Percentiles rank a stretch among this genome's conserved stretches.
phyloP scores from a whole-genome alignment of 768 basidiomycete species.

The Arthromyces matolae region DNA sequence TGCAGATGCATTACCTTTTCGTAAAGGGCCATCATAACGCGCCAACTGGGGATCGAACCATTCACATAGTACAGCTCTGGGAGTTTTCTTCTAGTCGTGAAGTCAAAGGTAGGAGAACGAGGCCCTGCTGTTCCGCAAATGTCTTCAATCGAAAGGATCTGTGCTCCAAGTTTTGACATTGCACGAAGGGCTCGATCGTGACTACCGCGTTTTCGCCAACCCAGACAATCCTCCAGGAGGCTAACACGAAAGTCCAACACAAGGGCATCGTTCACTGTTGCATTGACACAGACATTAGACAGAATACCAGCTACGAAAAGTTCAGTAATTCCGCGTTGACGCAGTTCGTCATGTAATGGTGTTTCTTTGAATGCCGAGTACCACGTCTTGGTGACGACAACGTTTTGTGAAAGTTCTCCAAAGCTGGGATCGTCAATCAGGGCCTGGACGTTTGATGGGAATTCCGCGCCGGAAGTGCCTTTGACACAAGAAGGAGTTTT shows the following conservation, averaged over 20 bases:
- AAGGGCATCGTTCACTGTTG: slow-evolving; percentile 22
- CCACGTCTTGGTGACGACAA: slow-evolving; percentile 22
- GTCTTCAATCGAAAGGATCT: not conserved
- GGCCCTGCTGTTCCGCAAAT: slow-evolving; percentile 9
- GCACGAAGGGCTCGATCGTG: slow-evolving; percentile 19
- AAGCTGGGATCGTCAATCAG: slow-evolving; percentile 12
- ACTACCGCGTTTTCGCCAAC: slow-evolving; percentile 23
- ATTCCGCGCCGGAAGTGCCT: slow-evolving; percentile 18
- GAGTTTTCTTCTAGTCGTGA: not conserved
- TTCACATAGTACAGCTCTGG: slow-evolving; percentile 26
- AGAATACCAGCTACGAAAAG: slow-evolving; percentile 22
- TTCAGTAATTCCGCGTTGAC: slow-evolving; percentile 14
- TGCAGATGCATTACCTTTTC: slow-evolving; percentile 21
- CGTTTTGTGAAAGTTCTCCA: slow-evolving; percentile 3
- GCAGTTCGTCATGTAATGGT: slow-evolving; percentile 15
- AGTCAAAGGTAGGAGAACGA: slow-evolving; percentile 8
- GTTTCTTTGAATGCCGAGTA: slow-evolving; percentile 27
- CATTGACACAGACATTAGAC: slow-evolving; percentile 25
- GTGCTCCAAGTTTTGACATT: slow-evolving; percentile 14
- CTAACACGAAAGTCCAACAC: slow-evolving; percentile 16
- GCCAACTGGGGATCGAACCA: slow-evolving; percentile 26
- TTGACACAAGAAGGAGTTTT: slow-evolving; percentile 22
- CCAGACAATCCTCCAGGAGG: slow-evolving; percentile 23
- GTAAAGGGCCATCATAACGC: slow-evolving; percentile 25
- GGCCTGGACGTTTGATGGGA: slow-evolving; percentile 13